A percentile compares a stretch with the other conserved stretches of the same genome.
Evolutionary conservation across 352 stramenopile species (phyloP).

Genomic region (Vaucheria bursata): DNA sequence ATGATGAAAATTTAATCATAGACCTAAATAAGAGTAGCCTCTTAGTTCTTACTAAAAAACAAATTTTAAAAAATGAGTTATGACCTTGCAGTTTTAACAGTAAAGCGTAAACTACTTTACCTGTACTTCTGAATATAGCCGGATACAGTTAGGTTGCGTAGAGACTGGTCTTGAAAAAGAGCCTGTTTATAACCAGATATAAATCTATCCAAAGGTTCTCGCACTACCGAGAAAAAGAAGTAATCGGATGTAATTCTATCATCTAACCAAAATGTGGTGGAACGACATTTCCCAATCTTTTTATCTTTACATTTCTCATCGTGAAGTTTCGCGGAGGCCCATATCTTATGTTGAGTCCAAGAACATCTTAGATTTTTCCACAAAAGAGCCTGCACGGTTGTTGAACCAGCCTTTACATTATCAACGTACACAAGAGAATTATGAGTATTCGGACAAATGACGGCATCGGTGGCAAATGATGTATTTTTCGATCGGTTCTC

Average conservation of each 20-base stretch:
- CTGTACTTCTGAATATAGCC: neutral
- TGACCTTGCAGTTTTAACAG: no score
- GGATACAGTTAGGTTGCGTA: neutral
- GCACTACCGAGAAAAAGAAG: neutral
- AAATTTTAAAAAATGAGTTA: no score
- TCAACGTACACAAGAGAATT: slow-evolving; percentile 6
- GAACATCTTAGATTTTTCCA: neutral
- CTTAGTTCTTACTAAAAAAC: no score
- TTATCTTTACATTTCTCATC: neutral
- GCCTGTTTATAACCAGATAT: neutral
- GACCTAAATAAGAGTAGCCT: no score
- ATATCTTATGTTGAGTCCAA: neutral
- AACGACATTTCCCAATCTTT: neutral
- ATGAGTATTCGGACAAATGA: neutral
- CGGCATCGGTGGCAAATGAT: neutral
- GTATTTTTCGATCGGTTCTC: neutral
- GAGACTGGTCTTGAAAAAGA: neutral
- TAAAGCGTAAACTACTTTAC: neutral
- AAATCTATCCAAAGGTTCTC: neutral
- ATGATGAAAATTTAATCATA: no score
- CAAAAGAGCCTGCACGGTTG: neutral
- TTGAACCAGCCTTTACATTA: neutral
- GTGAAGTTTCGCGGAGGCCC: neutral
- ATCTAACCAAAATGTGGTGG: neutral
- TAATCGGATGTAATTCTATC: neutral